phyloP scores from a whole-genome alignment of 192 early-diverging fungal genomes.

The Coemansia sp. region DNA sequence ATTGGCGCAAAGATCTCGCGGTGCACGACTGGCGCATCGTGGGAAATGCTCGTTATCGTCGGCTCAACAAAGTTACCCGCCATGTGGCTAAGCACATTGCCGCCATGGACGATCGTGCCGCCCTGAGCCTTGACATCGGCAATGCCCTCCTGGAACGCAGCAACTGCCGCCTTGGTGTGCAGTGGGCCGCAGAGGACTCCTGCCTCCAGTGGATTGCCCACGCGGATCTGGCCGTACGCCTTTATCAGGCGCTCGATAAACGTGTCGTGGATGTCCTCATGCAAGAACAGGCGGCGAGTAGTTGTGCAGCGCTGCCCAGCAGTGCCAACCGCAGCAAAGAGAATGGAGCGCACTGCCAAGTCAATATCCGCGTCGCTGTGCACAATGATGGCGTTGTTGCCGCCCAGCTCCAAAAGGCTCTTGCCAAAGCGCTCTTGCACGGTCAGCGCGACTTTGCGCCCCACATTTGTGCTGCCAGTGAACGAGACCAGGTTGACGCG shows the following conservation, averaged over 20 bases:
- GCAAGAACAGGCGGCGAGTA: constrained; percentile 84
- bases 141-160: constrained; percentile 70
- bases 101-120: constrained; percentile 83
- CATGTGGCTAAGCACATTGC: constrained; percentile 65
- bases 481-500: constrained; percentile 82
- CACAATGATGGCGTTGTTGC: constrained; percentile 95
- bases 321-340: constrained; percentile 96
- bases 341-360: constrained; percentile 76
- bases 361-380: constrained; percentile 89
- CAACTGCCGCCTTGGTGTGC: constrained; percentile 83
- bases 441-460: constrained; percentile 70
- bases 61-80: constrained; percentile 91
- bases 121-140: constrained; percentile 77
- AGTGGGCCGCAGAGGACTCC: constrained; percentile 89
- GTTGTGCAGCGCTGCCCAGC: constrained; percentile 96
- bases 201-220: constrained; percentile 82
- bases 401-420: constrained; percentile 85
- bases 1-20: constrained; percentile 96
- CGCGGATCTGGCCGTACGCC: constrained; percentile 82
- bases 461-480: constrained; percentile 82
- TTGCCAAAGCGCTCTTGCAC: constrained; percentile 89
- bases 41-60: constrained; percentile 80
- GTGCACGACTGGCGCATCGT: constrained; percentile 76
- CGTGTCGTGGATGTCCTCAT: constrained; percentile 81
- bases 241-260: constrained; percentile 75